phyloP scores from a whole-genome alignment of 495 filamentous ascomycete species.

The Hypoxylon rickii region DNA sequence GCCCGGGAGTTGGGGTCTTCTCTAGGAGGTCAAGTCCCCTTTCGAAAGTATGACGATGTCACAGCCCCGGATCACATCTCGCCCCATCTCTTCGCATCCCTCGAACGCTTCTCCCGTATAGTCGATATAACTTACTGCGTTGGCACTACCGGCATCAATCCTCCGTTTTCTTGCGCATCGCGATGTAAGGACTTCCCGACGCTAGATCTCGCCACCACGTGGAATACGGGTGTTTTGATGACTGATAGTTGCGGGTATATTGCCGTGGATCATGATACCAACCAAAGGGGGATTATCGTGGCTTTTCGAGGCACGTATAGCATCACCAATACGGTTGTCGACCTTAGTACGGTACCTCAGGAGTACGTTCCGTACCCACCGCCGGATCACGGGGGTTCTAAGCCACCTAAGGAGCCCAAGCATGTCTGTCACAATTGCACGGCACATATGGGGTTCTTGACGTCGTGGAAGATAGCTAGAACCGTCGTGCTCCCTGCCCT shows the following conservation, averaged over 20 bases:
- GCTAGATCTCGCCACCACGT: conserved; percentile 80
- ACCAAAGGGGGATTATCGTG: conserved; percentile 66
- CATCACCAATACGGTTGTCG: conserved; percentile 83
- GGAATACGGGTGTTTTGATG: conserved; percentile 85
- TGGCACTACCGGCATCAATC: conserved; percentile 73
- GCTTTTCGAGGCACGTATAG: conserved; percentile 96
- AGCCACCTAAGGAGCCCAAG: conserved; percentile 29
- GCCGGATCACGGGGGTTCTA: conserved; percentile 44
- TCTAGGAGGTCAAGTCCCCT: conserved; percentile 19
- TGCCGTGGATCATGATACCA: conserved; percentile 70
- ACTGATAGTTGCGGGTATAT: conserved; percentile 95
- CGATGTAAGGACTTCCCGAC: conserved; percentile 79
- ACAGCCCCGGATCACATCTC: conserved; percentile 55
- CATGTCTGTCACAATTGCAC: conserved; percentile 77
- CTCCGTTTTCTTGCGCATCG: conserved; percentile 83
- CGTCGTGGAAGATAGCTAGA: conserved; percentile 77
- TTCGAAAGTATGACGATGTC: conserved; percentile 12
- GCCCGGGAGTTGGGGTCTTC: conserved; percentile 13
- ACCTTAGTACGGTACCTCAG: conserved; percentile 86
- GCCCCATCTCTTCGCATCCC: conserved; percentile 69
- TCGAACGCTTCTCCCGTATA: conserved; percentile 83
- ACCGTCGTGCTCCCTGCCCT: conserved; percentile 65
- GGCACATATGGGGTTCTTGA: conserved; percentile 88
- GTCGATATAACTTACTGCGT: conserved; percentile 97
- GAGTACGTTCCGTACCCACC: conserved; percentile 85